These are phyloP conservation scores for Annona cherimola DNA, from an alignment of 164 flowering plant genomes.

Conservation along the genomic window DNA sequence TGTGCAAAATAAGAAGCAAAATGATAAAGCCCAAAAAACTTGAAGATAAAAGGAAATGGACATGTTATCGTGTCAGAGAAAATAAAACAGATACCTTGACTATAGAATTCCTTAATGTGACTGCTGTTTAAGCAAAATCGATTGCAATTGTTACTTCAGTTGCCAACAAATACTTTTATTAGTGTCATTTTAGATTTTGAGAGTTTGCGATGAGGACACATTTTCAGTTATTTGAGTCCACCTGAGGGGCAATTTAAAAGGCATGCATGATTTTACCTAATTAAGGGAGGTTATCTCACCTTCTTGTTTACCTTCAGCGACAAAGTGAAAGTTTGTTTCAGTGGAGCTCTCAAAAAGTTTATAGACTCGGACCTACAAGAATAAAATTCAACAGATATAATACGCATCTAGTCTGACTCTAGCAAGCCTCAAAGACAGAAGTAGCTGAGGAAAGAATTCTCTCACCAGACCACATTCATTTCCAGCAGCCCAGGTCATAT, in stretches of 20 bases:
- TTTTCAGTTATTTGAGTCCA: background rate
- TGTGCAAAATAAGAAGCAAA: too few species aligned
- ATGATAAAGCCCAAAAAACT: too few species aligned
- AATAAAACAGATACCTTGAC: too few species aligned
- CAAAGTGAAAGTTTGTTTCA: constrained; percentile 40
- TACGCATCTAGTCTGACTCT: background rate
- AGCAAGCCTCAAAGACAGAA: background rate
- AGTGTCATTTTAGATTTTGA: background rate
- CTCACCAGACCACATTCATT: constrained; percentile 82
- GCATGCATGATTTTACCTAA: background rate
- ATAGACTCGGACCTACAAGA: constrained; percentile 57
- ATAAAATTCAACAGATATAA: constrained; percentile 10
- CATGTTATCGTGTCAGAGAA: too few species aligned
- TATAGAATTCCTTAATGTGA: too few species aligned
- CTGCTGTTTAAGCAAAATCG: too few species aligned
- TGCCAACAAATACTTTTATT: background rate
- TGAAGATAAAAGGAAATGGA: too few species aligned
- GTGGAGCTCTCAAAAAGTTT: constrained; percentile 32
- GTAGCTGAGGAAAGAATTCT: constrained; percentile 8
- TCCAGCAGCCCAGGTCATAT: constrained; percentile 66
- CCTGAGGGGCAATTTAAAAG: background rate
- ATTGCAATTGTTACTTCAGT: background rate
- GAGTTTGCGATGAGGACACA: background rate
- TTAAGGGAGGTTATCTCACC: constrained; percentile 13
- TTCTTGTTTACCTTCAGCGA: constrained; percentile 41